Evolutionary conservation across 139 green algal genomes (phyloP), one percentile per base, ranked within the genome.

Genomic region (Mesotaenium endlicherianum): DNA sequence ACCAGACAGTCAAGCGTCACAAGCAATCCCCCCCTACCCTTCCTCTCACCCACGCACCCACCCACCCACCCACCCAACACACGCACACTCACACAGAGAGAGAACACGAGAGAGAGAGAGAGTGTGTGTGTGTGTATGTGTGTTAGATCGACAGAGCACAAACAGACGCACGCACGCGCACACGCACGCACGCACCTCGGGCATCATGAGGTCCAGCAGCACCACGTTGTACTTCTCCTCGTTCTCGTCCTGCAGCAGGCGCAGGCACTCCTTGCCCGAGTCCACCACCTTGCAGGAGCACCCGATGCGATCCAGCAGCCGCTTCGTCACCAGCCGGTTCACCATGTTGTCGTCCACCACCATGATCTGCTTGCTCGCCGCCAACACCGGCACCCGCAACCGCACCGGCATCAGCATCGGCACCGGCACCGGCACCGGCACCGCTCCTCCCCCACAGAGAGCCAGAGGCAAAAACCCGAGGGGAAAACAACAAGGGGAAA

Each of bases 241-340:
- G 30, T 79, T 49, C 4, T 83, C 43, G 53, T 82, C 55, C 79
- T 85, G 49, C 39, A 85, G 79, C 0, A 80, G n/a, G n/a, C 42
- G 60, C 30, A 85, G 79, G 40, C 79, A 85, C 79, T 80, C 42
- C 42, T 80, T 69, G 43, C 79, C 79, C 17, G 79, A 85, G 14
- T 85, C 79, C 79, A 80, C 79, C 40, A 80, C 38, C 0, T 34
- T 81, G 49, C 60, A 80, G 3, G 8, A 44, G 64, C 71, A 68
- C 4, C 79, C 79, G 20, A 85, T 79, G 42, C 67, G 45, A 17
- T 88, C 77, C 11, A 97, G 55, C 17, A 88, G 82, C 20, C 89
- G 64, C 53, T 93, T 72, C 30, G 90, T 93, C 60, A 90, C 79
- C 67, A 90, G 57, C 0, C 91, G 88, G 44, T 94, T 94, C 67